Evolutionary conservation across 2,329 filamentous ascomycete genomes (phyloP), one percentile per base, ranked within the genome.

Genomic region (Colletotrichum nymphaeae): DNA sequence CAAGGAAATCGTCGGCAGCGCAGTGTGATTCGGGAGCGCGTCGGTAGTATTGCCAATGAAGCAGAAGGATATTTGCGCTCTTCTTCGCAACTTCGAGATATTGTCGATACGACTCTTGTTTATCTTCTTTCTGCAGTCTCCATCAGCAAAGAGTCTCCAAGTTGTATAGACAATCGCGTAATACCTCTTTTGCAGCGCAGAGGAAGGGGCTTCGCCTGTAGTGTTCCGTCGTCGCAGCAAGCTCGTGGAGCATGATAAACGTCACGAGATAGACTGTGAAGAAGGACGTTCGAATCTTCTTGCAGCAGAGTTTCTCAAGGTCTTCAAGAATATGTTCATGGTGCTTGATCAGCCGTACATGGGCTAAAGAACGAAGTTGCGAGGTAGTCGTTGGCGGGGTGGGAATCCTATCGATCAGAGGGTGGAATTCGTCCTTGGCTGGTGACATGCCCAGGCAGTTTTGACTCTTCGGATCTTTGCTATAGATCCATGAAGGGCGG

Each of bases 1-100:
- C 63, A 2, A 52, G 56, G 26, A 64, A 67, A 30, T 28, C 9
- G 14, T 71, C 56, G 1, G 49, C 46, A 12, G 30, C 14, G 4
- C 24, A 30, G 9, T 26, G 16, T 14, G 28, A 35, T 30, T 60
- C 55, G 14, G 63, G 56, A 1, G 66, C 52, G 22, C 69, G 42
- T 4, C 52, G 57, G 78, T 84, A 89, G 75, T 88, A 89, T 62
- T 87, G 85, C 88, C 88, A 89, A 66, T 88, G 81, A 12, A 80
- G 78, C 1, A 89, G 83, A 32, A 88, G 79, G 64, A 84, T 84
- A 63, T 85, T 87, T 32, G 84, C 86, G 5, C 86, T 82, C 37
- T 62, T 62, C 14, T 49, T n/a, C 24, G 19, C 59, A 24, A 30
- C 26, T 8, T 62, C 37, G 35, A 49, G 24, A 37, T 62, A 62